Evolutionary conservation across 2,329 filamentous ascomycete species (phyloP), one percentile per base, ranked within the genome.

Genomic region (Penicillium sp.): DNA sequence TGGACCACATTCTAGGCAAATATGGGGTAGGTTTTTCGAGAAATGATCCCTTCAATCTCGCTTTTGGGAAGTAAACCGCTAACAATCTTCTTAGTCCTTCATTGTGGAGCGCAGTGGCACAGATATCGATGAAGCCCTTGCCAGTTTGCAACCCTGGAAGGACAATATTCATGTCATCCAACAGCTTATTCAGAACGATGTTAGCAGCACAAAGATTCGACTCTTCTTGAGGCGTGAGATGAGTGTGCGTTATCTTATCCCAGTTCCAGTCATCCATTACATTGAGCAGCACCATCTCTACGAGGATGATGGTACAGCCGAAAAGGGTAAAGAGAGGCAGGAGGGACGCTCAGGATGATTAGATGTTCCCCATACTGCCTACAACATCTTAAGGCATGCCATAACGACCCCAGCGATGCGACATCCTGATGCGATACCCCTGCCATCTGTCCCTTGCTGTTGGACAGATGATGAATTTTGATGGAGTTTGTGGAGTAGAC

Each of bases 71-170:
- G 7, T 16, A 0, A 6, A 5, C 35, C 41, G 47, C 55, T 58
- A 54, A 61, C 16, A 2, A 8, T 14, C 23, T 29, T 32, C 11
- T 7, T 41, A 76, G 73, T 86, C 88, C 29, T 91, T 95, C 70
- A 89, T 93, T 56, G 82, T 95, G n/a, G 89, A 97, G 79, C 85
- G 93, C 56, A 87, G 86, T 38, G 92, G 91, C 40, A 96, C 91
- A 19, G 90, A 96, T 67, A 88, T 95, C 46, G 89, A 96, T 59
- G 89, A 95, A 68, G 91, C 92, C 2, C 80, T 96, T 42, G 86
- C 88, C n/a, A 87, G 84, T 41, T 78, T 96, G 43, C 87, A 91
- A 69, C 83, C 85, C 56, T 97, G 88, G 84, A 87, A 90, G 66
- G 84, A 91, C 64, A 94, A 96, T 63, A 88, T 96, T 57, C 87